Conservation (phyloP, 805 yeast genomes). For the Zygoascus flipseniorum region DNA sequence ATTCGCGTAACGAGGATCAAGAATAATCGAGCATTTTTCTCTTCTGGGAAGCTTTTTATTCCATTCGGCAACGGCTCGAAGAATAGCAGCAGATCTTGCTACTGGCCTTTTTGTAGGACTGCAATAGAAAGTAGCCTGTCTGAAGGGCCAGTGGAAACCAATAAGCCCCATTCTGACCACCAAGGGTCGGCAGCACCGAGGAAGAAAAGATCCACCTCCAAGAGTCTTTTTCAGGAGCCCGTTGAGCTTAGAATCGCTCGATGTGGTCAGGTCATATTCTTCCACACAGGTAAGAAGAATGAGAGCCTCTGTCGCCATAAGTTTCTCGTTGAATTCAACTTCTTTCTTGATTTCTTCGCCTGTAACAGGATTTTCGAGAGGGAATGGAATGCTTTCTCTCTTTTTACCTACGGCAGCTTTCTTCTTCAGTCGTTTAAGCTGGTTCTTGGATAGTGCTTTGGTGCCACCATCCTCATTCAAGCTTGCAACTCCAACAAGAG, state of each 20-base stretch:
- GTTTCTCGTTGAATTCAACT: slow-evolving; percentile 27
- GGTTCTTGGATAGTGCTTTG: slow-evolving; percentile 24
- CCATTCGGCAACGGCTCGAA: slow-evolving; percentile 33
- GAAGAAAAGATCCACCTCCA: slow-evolving; percentile 26
- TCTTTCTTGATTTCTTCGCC: slow-evolving; percentile 23
- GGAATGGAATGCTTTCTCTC: slow-evolving; percentile 7
- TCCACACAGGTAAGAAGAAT: slow-evolving; percentile 32
- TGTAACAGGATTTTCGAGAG: slow-evolving; percentile 15
- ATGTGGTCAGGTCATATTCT: slow-evolving; percentile 31
- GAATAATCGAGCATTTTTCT: slow-evolving; percentile 29
- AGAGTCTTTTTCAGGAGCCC: slow-evolving; percentile 19
- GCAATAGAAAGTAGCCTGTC: slow-evolving; percentile 33
- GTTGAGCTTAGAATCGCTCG: slow-evolving; percentile 23
- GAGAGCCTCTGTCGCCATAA: slow-evolving; percentile 35
- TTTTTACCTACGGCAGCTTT: slow-evolving; percentile 19
- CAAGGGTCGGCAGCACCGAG: slow-evolving; percentile 19
- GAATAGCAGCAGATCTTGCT: slow-evolving; percentile 34
- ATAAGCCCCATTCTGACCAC: slow-evolving; percentile 35
- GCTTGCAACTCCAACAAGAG: slow-evolving; percentile 2
- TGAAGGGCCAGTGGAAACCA: slow-evolving; percentile 40
- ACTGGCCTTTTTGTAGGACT: slow-evolving; percentile 34
- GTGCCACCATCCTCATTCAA: background rate
- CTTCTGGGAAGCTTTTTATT: slow-evolving; percentile 23
- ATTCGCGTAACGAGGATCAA: slow-evolving; percentile 34
- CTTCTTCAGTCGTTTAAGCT: slow-evolving; percentile 23